phyloP scores from a whole-genome alignment of 805 yeast species.

The Blastobotrys robertii region DNA sequence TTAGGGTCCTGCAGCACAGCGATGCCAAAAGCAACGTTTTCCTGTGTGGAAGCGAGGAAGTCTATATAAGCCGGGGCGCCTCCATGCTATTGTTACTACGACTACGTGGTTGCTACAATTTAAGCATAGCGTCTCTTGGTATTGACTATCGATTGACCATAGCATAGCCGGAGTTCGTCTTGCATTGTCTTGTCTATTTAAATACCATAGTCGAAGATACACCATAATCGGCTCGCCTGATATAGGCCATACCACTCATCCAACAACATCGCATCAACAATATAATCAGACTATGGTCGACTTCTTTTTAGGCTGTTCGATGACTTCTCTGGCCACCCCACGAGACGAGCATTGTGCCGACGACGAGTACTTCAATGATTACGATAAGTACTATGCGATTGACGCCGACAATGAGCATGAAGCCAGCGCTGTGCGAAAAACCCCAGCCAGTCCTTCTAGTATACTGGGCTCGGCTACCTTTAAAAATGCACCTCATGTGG shows the following conservation, averaged over 20 bases:
- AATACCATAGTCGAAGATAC: not conserved
- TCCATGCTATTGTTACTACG: too few species aligned
- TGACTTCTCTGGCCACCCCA: not conserved
- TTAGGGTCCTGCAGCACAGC: too few species aligned
- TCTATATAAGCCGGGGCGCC: too few species aligned
- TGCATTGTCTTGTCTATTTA: not conserved
- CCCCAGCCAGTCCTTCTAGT: not conserved
- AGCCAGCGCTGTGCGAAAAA: not conserved
- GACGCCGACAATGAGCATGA: not conserved
- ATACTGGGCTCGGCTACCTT: not conserved
- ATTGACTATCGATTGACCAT: too few species aligned
- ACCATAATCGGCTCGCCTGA: not conserved
- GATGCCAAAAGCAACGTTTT: too few species aligned
- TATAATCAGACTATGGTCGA: not conserved
- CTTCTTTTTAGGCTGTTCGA: conserved; percentile 1
- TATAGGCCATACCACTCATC: too few species aligned
- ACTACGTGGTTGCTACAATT: too few species aligned
- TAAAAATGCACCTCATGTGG: not conserved
- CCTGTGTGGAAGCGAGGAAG: too few species aligned
- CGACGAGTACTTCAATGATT: not conserved
- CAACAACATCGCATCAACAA: too few species aligned
- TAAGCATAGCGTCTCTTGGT: too few species aligned
- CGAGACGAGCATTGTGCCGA: not conserved
- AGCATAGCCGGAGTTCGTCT: too few species aligned
- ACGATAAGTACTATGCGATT: not conserved